A percentile compares a stretch with the other conserved stretches of the same genome.
These are phyloP conservation scores for Alternaria triticimaculans DNA, from an alignment of 2,329 filamentous ascomycete genomes.

Conservation along the genomic window DNA sequence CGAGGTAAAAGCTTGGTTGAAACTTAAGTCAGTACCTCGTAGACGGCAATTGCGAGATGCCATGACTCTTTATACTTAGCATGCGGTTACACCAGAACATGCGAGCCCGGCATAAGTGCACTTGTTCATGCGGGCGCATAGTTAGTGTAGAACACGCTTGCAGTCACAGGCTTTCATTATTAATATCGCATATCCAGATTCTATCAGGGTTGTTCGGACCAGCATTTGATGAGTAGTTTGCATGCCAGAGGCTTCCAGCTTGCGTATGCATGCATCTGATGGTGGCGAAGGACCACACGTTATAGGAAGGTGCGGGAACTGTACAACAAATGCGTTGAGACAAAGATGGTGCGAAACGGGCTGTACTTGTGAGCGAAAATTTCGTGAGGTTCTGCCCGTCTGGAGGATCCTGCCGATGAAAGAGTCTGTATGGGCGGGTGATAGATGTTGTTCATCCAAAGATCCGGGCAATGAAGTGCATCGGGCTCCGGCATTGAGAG, in stretches of 20 bases:
- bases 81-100: not conserved
- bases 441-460: not conserved
- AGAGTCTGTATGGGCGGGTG: not conserved
- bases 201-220: not conserved
- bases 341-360: rapidly evolving
- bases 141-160: not conserved
- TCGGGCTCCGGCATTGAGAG: not conserved
- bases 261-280: not conserved
- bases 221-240: not conserved
- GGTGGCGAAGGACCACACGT: not conserved
- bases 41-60: not conserved
- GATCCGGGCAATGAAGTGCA: not conserved
- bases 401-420: not conserved
- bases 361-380: not conserved
- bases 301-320: not conserved
- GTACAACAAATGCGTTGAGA: not conserved
- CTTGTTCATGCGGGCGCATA: not conserved
- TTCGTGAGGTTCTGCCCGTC: not conserved
- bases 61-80: not conserved
- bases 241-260: not conserved
- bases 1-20: not conserved
- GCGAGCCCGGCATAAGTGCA: not conserved
- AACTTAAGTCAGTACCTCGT: not conserved
- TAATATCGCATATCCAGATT: not conserved
- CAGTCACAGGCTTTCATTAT: not conserved